Conservation (phyloP, 345 rosid species). For the Pugionium dolabratum region DNA sequence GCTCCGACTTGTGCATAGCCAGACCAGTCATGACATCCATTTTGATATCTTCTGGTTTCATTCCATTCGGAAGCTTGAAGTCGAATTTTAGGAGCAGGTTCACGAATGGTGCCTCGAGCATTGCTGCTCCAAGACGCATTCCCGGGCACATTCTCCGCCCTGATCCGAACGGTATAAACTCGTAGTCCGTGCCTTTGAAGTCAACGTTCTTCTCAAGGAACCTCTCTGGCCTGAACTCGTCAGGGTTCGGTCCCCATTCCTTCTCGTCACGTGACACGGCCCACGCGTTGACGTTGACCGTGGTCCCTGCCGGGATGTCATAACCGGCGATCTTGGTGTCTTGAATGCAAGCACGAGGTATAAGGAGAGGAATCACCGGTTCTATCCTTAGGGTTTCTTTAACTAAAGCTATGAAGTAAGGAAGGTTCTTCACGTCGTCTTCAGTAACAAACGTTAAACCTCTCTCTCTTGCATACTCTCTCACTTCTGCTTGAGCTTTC, state of each 20-base stretch:
- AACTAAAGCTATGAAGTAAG: constrained; percentile 38
- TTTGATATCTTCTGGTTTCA: constrained; percentile 36
- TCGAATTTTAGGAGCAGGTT: constrained; percentile 36
- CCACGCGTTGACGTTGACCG: constrained; percentile 38
- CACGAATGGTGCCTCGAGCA: constrained; percentile 40
- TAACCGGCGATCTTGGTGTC: constrained; percentile 37
- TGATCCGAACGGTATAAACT: constrained; percentile 42
- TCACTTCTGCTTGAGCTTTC: constrained; percentile 35
- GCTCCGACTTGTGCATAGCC: constrained; percentile 38
- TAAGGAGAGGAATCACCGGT: constrained; percentile 29
- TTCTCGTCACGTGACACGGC: constrained; percentile 37
- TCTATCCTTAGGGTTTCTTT: constrained; percentile 45
- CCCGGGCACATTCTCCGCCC: constrained; percentile 46
- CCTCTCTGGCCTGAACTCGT: constrained; percentile 45
- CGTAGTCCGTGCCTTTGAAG: constrained; percentile 42
- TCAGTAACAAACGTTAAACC: constrained; percentile 25
- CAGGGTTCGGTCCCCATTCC: constrained; percentile 38
- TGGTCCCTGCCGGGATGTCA: constrained; percentile 33
- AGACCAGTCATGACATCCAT: constrained; percentile 38
- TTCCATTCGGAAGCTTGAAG: constrained; percentile 35
- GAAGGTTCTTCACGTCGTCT: constrained; percentile 38
- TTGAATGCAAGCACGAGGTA: constrained; percentile 34
- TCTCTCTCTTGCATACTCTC: constrained; percentile 11
- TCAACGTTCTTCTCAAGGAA: constrained; percentile 38
- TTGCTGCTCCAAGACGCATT: constrained; percentile 34